Conservation (phyloP, 1,139 yeast species). For the Ogataea hybrid region DNA sequence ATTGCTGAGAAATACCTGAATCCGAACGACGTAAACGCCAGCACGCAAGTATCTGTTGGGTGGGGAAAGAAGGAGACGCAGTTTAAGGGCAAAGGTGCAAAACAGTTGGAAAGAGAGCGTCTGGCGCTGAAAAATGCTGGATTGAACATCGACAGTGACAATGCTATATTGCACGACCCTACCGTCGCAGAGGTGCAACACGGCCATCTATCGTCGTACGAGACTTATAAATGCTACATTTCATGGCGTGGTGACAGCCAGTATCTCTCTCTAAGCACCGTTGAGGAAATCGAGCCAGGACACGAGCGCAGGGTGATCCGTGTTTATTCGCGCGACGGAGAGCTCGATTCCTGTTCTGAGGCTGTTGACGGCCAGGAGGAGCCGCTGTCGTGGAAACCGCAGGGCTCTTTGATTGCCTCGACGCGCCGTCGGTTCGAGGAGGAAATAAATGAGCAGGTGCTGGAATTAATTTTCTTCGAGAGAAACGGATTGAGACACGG, state of each 20-base stretch:
- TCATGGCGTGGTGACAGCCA: conserved; percentile 98
- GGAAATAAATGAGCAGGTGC: conserved; percentile 44
- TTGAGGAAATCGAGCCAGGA: conserved; percentile 51
- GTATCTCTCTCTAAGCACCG: conserved; percentile 65
- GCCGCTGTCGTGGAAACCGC: conserved; percentile 82
- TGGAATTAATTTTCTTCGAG: conserved; percentile 78
- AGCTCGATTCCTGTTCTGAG: conserved; percentile 80
- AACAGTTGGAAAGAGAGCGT: conserved; percentile 68
- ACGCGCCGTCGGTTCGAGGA: conserved; percentile 59
- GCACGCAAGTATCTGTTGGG: conserved; percentile 93
- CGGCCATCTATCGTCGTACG: conserved; percentile 61
- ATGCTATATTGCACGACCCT: conserved; percentile 80
- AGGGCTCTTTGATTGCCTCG: conserved; percentile 83
- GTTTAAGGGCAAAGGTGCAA: conserved; percentile 91
- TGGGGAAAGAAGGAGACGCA: conserved; percentile 99
- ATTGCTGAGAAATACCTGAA: conserved; percentile 61
- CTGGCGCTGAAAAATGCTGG: conserved; percentile 66
- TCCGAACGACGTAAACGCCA: conserved; percentile 58
- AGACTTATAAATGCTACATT: conserved; percentile 44
- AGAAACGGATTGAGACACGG: conserved; percentile 93
- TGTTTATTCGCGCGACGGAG: conserved; percentile 78
- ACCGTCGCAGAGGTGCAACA: conserved; percentile 75
- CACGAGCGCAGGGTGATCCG: conserved; percentile 72
- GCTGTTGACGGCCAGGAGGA: conserved; percentile 84
- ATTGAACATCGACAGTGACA: conserved; percentile 46